Base-by-base conservation (phyloP, 306 rosid species). In the Castanea crenata region DNA sequence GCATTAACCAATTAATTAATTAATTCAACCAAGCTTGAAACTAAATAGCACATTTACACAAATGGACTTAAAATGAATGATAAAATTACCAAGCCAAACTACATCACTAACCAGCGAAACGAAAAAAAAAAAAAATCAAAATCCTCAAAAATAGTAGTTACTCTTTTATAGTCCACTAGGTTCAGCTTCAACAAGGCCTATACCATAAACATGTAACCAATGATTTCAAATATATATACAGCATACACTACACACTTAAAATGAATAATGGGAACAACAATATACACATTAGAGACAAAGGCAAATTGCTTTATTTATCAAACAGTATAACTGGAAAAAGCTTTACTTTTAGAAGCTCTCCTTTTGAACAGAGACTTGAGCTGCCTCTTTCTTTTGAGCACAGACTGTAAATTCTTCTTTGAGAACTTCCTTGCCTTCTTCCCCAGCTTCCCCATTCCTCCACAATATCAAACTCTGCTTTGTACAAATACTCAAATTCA, bases 381-480 rank as follows among this genome's bases (percentile, higher is more conserved):
- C 86, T 93, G 90, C 79, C 98, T 88, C 75, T 92, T 78, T 79
- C 85, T 85, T 84, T 86, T 91, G 68, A 73, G 86, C 68, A 95
- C 95, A 18, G 99, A 90, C 84, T 90, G 98, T 29, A 95, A 86
- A 77, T 93, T 92, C 90, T 95, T 95, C 81, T 85, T 95, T 0
- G 98, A 93, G 21, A 95, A 95, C 88, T 95, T 95, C 91, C 98
- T 88, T 16, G 97, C 98, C 76, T 91, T 95, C 90, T 90, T 93
- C 55, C 97, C 99, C 18, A 93, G 83, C 85, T 95, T 95, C 31
- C 93, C 97, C 99, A 94, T 94, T 71, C 3, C 55, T 62, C 29
- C 23, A 59, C 35, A 71, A 73, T 77, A 54, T 29, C 46, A 76
- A 59, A 46, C 16, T 58, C 63, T 74, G 46, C 16, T 61, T 73